Base-by-base conservation (phyloP, 805 yeast species). In the Cyberlindnera samutprakarnensis region DNA sequence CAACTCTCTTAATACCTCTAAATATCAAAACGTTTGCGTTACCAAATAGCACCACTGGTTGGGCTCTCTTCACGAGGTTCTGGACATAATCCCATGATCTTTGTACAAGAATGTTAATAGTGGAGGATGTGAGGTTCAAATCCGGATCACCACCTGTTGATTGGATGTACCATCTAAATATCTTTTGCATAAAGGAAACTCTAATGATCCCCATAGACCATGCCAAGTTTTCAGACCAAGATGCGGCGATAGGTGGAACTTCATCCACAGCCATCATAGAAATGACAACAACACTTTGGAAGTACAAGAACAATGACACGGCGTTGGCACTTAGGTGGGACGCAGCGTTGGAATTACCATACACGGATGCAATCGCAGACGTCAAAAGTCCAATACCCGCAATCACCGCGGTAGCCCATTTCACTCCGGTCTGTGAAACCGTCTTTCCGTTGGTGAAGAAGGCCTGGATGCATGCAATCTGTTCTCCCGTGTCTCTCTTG, bases 161-260 rank as follows among this genome's bases (percentile, higher is more conserved):
- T 53, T 83, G 87, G 27, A 83, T 73, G 46, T 78, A 83, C 94
- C 94, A 83, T 46, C 90, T 65, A 56, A 83, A 79, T 40, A 83
- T 78, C 38, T 74, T 62, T 58, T 88, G 95, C 95, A 88, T 83
- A 53, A 87, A 88, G 3, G 51, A 48, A 25, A 82, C 71, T 53
- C 79, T 66, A 45, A 88, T 84, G 38, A 88, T 66, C 3, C 96
- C 96, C 82, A 88, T 83, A 2, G 95, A 84, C 96, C 96, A 88
- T 18, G 86, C 87, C 49, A 88, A 65, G 51, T 88, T 87, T 56
- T 84, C 94, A 6, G 87, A 66, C 96, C 96, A 88, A 8, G 95
- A 77, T 10, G 82, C 70, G 7, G 95, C 96, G 49, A 88, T 85
- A 13, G 96, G 96, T 7, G 96, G 96, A 5, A 84, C 78, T 36